Base-by-base conservation (phyloP, 768 basidiomycete genomes). In the Lactarius vividus region DNA sequence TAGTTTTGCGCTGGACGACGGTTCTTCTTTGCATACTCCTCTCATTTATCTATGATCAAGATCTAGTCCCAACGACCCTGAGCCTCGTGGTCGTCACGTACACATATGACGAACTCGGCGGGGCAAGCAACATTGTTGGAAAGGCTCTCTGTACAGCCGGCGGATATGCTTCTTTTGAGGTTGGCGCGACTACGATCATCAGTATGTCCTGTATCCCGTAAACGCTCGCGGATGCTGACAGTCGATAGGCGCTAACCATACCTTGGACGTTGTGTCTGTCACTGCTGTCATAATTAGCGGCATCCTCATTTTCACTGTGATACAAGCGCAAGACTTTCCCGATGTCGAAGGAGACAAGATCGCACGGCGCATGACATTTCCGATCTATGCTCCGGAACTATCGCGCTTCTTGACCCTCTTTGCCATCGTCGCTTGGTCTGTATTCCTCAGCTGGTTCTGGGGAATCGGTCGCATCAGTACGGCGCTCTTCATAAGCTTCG, bases 261-360 rank as follows among this genome's bases (percentile, higher is more conserved):
- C 23, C 15, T 52, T 71, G 40, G 70, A 71, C 20, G 57, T 61
- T 16, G 57, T 64, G 10, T 71, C 70, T 23, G 40, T 68, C 28
- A 64, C 63, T 2, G 69, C 71, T 7, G 63, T 72, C 52, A 42
- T 59, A 29, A 67, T 70, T 13, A 68, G 65, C 16, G 65, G 64
- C n/a, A 33, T 64, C 54, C 62, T 71, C 54, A 71, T 73, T 26
- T 65, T 67, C 7, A 72, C 70, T 11, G 71, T 70, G 3, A 69
- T 72, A 1, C 72, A 71, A 37, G 63, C 64, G 1, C 72, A 73
- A 55, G 72, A 73, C 66, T 73, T 73, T 62, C 63, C 66, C 11
- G 72, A 73, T 63, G 71, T 71, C 29, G 70, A 68, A 49, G 72
- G 72, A 15, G 72, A 73, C 62, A 63, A 56, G 49, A 59, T 54